Base-by-base conservation (phyloP, 169 alveolate species). In the Prorocentrum cordatum region DNA sequence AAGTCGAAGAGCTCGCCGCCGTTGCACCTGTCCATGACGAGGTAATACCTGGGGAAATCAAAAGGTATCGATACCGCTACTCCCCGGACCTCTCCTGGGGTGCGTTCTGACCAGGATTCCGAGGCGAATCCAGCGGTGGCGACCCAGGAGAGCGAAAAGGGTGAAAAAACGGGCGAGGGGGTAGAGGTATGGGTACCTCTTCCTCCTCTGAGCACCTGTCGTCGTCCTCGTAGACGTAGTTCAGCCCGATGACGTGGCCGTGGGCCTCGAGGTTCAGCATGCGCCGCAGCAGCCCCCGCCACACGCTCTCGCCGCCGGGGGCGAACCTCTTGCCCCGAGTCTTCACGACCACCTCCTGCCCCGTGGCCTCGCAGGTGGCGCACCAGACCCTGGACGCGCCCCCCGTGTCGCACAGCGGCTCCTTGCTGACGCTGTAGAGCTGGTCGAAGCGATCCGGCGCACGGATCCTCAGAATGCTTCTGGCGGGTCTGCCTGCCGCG, bases 1-100 rank as follows among this genome's bases (percentile, higher is more conserved):
- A 95, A 96, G 91, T 93, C 96, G 87, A 95, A 96, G 10, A 96
- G 94, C 71, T 96, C 98, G 10, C 97, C 96, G 6, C 98, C 98
- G 72, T 92, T 93, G 62, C 95, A 91, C 89, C 94, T 93, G 92
- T 96, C 97, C 92, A 94, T 93, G 18, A 95, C 95, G 36, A 96
- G 29, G 64, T 50, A 50, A 14, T 50, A 50, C 24, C 29, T 26
- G 7, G 64, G 27, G 64, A 50, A 20, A n/a, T n/a, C n/a, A 12
- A 20, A 50, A 12, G 29, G 20, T n/a, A 14, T 12, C 20, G 31
- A 50, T 50, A 14, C 7, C 7, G 29, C 7, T 50, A n/a, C 7
- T 12, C 5, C 27, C 20, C 29, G 20, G 18, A 50, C 64, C 5
- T 26, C 27, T 14, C 20, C 64, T 50, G 5, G 7, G 64, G 20